Percentiles rank a stretch among this genome's conserved stretches.
Evolutionary conservation across 768 basidiomycete species (phyloP).

Genomic region (Calocera cornea): DNA sequence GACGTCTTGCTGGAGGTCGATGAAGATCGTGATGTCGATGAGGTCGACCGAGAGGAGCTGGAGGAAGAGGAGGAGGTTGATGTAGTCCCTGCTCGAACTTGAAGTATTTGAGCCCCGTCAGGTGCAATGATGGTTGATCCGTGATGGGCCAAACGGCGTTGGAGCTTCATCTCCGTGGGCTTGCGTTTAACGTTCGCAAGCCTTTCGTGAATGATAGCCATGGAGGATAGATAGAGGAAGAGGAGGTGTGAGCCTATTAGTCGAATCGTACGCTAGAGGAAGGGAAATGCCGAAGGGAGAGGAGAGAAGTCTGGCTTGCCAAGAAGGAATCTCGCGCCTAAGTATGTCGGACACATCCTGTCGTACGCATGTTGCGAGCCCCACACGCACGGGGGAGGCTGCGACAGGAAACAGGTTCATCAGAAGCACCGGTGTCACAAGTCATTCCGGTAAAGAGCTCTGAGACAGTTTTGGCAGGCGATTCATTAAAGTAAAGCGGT

Average conservation of each 20-base stretch:
- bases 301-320: neutral
- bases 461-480: neutral
- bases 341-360: neutral
- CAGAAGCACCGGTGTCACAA: neutral
- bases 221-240: neutral
- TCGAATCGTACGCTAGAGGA: neutral
- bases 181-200: neutral
- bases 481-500: neutral
- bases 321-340: neutral
- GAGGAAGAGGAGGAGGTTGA: neutral
- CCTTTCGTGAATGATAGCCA: neutral
- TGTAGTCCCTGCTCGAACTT: neutral
- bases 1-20: neutral
- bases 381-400: neutral
- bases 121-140: neutral
- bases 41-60: neutral
- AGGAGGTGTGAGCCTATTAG: neutral
- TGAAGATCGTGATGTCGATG: neutral
- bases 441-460: neutral
- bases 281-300: neutral
- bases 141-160: neutral
- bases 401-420: neutral
- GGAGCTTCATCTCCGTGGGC: neutral
- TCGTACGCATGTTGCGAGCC: neutral
- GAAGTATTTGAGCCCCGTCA: neutral